Base-by-base conservation (phyloP, 331 rosid species). In the Spiraea crenata region DNA sequence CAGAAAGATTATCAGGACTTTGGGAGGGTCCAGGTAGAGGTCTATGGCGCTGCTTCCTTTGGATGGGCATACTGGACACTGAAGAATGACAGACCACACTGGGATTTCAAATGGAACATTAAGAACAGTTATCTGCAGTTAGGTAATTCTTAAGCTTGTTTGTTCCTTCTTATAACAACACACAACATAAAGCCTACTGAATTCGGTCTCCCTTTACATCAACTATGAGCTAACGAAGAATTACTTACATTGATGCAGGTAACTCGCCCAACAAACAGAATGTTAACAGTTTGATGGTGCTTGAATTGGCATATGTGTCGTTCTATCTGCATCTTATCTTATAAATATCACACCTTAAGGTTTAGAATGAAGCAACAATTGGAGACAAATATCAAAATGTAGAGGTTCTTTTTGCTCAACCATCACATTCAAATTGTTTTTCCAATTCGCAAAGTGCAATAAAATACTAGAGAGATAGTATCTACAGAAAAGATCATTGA, bases 41-140 rank as follows among this genome's bases (percentile, higher is more conserved):
- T 81, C 12, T 93, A 88, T 64, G 73, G 82, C 47, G 76, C 83
- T 69, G 96, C 92, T 76, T 90, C 93, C 55, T 88, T 90, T 85
- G 98, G 98, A 63, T 93, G 97, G 95, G 76, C 91, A n/a, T 91
- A 87, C 77, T 91, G 97, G 97, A 91, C 96, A 4, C 75, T 93
- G 0, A 93, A 89, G 73, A 89, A 89, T 76, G 97, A 89, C 67
- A 73, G 81, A 77, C 60, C 75, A 42, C 97, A 91, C 82, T 93
- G 97, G 97, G 95, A 91, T 87, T 91, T 89, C 81, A 90, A 89
- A 77, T 89, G 97, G 97, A 93, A 79, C 81, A 87, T 89, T 74
- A 87, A 80, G 81, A 87, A 85, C 82, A 79, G 80, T 42, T 87
- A 76, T 85, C 97, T 93, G 73, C 92, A 81, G 78, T 71, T 88